These are phyloP conservation scores for Meripilus lineatus DNA, from an alignment of 1,284 basidiomycete species.

Conservation along the genomic window DNA sequence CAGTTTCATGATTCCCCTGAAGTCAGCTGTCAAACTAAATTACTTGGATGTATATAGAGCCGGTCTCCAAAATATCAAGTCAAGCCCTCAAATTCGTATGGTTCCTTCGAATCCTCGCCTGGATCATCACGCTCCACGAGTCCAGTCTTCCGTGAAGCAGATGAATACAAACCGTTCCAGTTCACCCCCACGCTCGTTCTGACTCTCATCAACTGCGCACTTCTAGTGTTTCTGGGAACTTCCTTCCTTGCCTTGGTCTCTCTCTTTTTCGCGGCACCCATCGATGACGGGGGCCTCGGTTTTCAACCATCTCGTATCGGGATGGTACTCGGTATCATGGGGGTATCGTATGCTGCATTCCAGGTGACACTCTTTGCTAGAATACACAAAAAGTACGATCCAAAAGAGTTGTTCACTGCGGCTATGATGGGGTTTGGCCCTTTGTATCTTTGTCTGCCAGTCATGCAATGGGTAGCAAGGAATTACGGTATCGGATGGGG, in stretches of 20 bases:
- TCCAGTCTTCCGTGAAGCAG: background rate
- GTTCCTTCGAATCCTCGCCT: background rate
- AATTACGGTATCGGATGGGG: background rate
- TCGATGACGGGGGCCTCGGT: background rate
- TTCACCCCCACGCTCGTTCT: background rate
- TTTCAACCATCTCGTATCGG: background rate
- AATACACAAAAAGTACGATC: background rate
- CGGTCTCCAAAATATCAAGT: background rate
- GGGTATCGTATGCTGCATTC: background rate
- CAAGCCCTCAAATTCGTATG: background rate
- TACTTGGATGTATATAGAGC: no score
- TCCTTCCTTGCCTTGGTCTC: slow-evolving; percentile 2
- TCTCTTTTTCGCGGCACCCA: background rate
- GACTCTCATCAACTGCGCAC: background rate
- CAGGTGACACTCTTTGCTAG: background rate
- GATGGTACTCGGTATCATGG: background rate
- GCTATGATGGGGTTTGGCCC: background rate
- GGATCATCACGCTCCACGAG: background rate
- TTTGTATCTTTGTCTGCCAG: background rate
- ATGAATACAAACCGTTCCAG: background rate
- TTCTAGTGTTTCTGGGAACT: background rate
- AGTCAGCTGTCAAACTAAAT: no score
- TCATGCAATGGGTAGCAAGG: slow-evolving; percentile 1
- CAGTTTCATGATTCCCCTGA: background rate
- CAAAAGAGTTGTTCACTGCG: background rate